Evolutionary conservation across 2,329 filamentous ascomycete species (phyloP).

Genomic region (Aspergillus sp.): DNA sequence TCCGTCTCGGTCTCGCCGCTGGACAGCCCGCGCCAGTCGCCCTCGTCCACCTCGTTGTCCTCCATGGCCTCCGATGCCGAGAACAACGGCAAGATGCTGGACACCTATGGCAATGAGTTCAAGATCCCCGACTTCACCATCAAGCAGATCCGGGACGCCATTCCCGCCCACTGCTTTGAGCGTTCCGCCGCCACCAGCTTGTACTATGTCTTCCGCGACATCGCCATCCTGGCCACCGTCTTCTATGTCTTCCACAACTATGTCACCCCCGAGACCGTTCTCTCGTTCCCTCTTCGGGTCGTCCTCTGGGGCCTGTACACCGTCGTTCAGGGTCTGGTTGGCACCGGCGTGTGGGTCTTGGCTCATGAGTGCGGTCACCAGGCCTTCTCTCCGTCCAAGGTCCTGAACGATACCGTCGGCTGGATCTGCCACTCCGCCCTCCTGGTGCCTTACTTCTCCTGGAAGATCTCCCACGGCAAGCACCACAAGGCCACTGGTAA

Average conservation of each 20-base stretch:
- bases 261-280: conserved; percentile 79
- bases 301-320: conserved; percentile 68
- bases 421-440: conserved; percentile 87
- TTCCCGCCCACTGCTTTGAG: conserved; percentile 95
- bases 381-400: conserved; percentile 89
- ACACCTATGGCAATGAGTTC: conserved; percentile 95
- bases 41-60: conserved; percentile 86
- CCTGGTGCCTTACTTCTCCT: conserved; percentile 96
- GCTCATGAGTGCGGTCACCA: conserved; percentile 98
- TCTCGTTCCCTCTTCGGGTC: conserved; percentile 64
- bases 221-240: conserved; percentile 67
- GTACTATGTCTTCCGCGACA: conserved; percentile 79
- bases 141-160: conserved; percentile 95
- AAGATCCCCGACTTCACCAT: conserved; percentile 92
- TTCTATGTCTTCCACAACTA: conserved; percentile 89
- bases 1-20: conserved; percentile 55
- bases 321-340: conserved; percentile 85
- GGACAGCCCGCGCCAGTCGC: conserved; percentile 61
- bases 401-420: conserved; percentile 86
- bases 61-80: conserved; percentile 73
- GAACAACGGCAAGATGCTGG: conserved; percentile 63
- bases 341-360: conserved; percentile 91
- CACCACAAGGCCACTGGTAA: conserved; percentile 99
- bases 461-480: conserved; percentile 99
- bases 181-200: conserved; percentile 74